Evolutionary conservation across 345 rosid species (phyloP).

Genomic region (Laguncularia racemosa): DNA sequence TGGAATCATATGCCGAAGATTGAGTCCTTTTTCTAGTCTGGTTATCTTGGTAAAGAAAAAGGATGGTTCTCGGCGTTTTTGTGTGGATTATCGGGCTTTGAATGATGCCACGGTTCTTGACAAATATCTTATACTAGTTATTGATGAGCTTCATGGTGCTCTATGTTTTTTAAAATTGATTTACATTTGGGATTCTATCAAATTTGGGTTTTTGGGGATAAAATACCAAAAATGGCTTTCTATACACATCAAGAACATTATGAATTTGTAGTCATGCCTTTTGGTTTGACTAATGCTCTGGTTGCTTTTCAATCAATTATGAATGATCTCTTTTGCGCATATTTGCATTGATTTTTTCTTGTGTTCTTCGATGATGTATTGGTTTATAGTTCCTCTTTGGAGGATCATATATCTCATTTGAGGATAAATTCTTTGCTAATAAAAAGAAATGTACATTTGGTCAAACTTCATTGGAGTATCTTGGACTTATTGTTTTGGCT

Average conservation of each 20-base stretch:
- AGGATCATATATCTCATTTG: neutral
- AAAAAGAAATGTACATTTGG: neutral
- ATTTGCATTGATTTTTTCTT: neutral
- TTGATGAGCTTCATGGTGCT: neutral
- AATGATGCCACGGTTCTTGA: neutral
- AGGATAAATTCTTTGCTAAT: neutral
- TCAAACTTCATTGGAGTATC: neutral
- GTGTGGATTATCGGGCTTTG: neutral
- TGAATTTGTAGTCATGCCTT: neutral
- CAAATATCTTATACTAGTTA: neutral
- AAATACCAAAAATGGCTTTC: neutral
- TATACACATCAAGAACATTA: neutral
- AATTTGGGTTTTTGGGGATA: neutral
- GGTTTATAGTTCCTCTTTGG: neutral
- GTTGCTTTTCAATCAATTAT: neutral
- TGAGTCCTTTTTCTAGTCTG: neutral
- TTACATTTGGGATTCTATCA: neutral
- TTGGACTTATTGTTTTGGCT: neutral
- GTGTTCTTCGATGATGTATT: neutral
- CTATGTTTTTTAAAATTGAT: neutral
- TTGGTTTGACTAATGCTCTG: neutral
- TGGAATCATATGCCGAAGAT: neutral
- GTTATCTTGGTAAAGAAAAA: neutral
- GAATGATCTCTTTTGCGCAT: neutral
- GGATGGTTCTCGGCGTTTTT: neutral